phyloP scores from a whole-genome alignment of 495 filamentous ascomycete genomes.

The Neurospora discreta region DNA sequence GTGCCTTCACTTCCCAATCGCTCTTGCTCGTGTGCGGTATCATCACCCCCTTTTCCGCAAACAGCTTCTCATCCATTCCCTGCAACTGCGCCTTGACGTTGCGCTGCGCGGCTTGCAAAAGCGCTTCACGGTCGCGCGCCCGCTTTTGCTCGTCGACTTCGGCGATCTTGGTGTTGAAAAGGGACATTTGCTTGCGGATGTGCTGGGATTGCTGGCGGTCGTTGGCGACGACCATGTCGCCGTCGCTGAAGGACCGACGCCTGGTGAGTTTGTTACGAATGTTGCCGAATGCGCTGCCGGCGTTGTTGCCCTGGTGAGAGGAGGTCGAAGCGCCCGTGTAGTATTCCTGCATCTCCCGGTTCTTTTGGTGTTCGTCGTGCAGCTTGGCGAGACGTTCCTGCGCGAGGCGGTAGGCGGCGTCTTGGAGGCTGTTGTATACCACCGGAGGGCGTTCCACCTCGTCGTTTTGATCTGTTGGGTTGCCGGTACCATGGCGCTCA shows the following conservation, averaged over 20 bases:
- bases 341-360: conserved; percentile 53
- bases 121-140: conserved; percentile 55
- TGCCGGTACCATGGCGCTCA: conserved; percentile 11
- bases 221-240: conserved; percentile 37
- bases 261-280: conserved; percentile 46
- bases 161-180: conserved; percentile 55
- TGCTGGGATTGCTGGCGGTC: conserved; percentile 58
- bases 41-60: conserved; percentile 65
- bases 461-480: not conserved
- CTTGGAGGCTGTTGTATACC: conserved; percentile 56
- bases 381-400: conserved; percentile 72
- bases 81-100: conserved; percentile 72
- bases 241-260: conserved; percentile 60
- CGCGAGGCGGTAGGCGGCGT: conserved; percentile 73
- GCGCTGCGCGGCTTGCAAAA: conserved; percentile 70
- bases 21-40: conserved; percentile 49
- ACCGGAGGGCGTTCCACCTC: conserved; percentile 21
- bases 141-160: conserved; percentile 66
- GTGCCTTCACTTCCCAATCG: conserved; percentile 70
- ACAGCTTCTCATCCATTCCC: conserved; percentile 69
- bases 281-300: conserved; percentile 34
- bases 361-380: conserved; percentile 52
- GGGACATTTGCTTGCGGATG: conserved; percentile 71
- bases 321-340: conserved; percentile 28
- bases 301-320: not conserved